Base-by-base conservation (phyloP, 306 rosid genomes). In the Prunus mira region DNA sequence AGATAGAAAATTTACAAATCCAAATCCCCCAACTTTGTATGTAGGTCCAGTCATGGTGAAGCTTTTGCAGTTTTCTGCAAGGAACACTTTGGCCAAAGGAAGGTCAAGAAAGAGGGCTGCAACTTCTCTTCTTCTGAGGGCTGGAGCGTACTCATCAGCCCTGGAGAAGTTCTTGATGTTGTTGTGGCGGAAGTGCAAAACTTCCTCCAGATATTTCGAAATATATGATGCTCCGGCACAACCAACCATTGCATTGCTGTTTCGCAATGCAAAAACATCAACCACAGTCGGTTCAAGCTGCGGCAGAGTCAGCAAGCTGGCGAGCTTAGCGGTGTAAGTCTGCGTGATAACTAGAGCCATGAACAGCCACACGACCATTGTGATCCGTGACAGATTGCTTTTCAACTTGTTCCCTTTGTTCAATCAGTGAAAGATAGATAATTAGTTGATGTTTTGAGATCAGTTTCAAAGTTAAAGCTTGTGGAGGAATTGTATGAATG, bases 11-110 rank as follows among this genome's bases (percentile, higher is more conserved):
- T 73, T 50, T 38, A 46, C 75, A 56, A 69, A 81, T 75, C 80
- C 80, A 5, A 75, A 81, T 3, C 84, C 84, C 27, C 73, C 77
- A 47, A 77, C 61, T 34, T 77, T 77, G 56, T 72, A 22, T 25
- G 67, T 6, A 65, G 61, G 66, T 54, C 77, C 77, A 2, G 76
- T 14, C 18, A 69, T 76, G 55, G 60, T 54, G 66, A 75, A 50
- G 25, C 27, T 46, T 13, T 62, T 67, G 50, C 84, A 76, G 60
- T 75, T 15, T 17, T 62, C 20, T 8, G 77, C 57, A 5, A 70
- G 80, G 58, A 75, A 69, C 14, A 81, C 3, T 30, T 81, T 81
- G 12, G 72, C 73, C 5, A 51, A 63, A 34, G 80, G 46, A 17
- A 54, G 77, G 27, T 64, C 80, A 52, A 81, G 38, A 67, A 76